A percentile compares a stretch with the other conserved stretches of the same genome.
Evolutionary conservation across 345 rosid genomes (phyloP).

Genomic region (Laguncularia racemosa): DNA sequence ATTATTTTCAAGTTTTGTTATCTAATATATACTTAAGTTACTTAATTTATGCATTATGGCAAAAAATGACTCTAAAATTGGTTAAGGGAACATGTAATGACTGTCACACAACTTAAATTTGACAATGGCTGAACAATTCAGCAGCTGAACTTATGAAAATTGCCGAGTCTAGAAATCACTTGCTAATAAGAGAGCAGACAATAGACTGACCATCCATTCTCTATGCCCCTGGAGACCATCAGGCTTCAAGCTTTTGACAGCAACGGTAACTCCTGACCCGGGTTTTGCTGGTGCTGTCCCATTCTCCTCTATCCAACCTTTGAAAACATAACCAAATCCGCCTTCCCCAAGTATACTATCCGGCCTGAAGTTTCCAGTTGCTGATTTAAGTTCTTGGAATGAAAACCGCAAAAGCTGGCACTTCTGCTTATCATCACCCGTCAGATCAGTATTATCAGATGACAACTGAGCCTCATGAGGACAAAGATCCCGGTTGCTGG

Average conservation of each 20-base stretch:
- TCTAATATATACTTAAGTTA: conserved; percentile 1
- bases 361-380: conserved; percentile 76
- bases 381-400: conserved; percentile 70
- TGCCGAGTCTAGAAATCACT: background rate
- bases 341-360: conserved; percentile 91
- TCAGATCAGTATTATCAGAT: conserved; percentile 36
- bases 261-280: conserved; percentile 75
- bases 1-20: too few species aligned
- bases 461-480: conserved; percentile 49
- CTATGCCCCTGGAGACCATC: conserved; percentile 90
- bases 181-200: conserved; percentile 8
- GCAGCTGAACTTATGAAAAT: too few species aligned
- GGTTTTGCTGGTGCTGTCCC: conserved; percentile 81
- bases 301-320: conserved; percentile 83
- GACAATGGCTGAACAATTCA: too few species aligned
- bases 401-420: conserved; percentile 56
- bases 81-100: too few species aligned
- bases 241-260: conserved; percentile 79
- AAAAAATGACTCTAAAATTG: conserved; percentile 8
- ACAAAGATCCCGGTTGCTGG: conserved; percentile 60
- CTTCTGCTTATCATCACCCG: conserved; percentile 25
- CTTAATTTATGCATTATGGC: conserved; percentile 9
- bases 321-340: conserved; percentile 75
- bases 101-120: too few species aligned
- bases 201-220: conserved; percentile 78